Evolutionary conservation across 2,329 filamentous ascomycete species (phyloP).

Genomic region (Epichloe aotearoae): DNA sequence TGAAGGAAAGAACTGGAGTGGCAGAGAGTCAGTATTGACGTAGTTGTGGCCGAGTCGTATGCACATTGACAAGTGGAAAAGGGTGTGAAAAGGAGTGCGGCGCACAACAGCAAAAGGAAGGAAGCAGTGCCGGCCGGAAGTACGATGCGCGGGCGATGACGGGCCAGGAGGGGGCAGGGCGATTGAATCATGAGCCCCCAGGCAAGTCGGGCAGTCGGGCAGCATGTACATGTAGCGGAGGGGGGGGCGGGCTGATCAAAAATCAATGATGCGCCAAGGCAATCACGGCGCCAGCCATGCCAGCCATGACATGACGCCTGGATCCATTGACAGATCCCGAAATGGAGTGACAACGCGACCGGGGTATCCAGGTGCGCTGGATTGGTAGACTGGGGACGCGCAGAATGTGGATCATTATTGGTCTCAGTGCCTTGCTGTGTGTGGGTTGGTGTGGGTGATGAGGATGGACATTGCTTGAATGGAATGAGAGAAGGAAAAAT

Average conservation of each 20-base stretch:
- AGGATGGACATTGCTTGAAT: conserved; percentile 1
- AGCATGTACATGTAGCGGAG: background rate
- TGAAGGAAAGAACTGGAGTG: conserved; percentile 67
- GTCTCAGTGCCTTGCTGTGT: background rate
- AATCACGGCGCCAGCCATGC: background rate
- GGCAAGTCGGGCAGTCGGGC: background rate
- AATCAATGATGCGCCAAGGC: background rate
- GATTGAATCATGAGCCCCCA: conserved; percentile 2
- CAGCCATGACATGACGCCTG: background rate
- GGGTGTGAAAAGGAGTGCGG: background rate
- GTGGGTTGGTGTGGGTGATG: background rate
- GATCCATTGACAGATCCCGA: background rate
- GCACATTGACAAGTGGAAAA: background rate
- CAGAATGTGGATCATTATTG: background rate
- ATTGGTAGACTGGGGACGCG: background rate
- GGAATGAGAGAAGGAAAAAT: conserved; percentile 1
- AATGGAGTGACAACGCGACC: background rate
- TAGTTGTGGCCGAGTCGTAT: background rate
- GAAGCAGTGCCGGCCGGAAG: background rate
- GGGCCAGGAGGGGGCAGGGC: background rate
- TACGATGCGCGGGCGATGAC: background rate
- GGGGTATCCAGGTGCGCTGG: background rate
- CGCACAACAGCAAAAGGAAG: background rate
- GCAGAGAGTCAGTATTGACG: conserved; percentile 1
- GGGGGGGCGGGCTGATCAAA: background rate